Conservation (phyloP, 1,139 yeast genomes). For the Lodderomyces elongisporus region DNA sequence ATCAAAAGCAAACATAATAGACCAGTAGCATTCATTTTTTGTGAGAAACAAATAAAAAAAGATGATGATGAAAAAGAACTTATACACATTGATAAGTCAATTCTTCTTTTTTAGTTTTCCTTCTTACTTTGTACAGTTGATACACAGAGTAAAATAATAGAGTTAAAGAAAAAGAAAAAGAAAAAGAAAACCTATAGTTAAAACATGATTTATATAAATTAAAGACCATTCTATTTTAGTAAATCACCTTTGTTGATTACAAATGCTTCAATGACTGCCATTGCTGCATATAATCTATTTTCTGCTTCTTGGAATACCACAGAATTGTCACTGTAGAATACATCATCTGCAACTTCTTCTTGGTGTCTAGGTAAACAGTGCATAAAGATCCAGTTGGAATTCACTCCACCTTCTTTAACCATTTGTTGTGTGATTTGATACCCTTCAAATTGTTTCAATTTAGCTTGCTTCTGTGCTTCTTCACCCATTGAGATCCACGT, state of each 20-base stretch:
- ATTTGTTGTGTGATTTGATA: slow-evolving; percentile 75
- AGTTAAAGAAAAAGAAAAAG: too few species aligned
- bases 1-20: too few species aligned
- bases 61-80: too few species aligned
- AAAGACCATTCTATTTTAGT: slow-evolving; percentile 12
- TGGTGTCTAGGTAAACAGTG: slow-evolving; percentile 94
- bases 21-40: too few species aligned
- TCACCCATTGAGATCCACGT: slow-evolving; percentile 99
- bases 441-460: slow-evolving; percentile 76
- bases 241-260: slow-evolving; percentile 76
- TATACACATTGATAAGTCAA: too few species aligned
- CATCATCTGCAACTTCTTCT: slow-evolving; percentile 91
- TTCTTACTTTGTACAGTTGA: too few species aligned
- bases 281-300: slow-evolving; percentile 92
- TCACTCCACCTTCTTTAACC: slow-evolving; percentile 53
- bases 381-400: slow-evolving; percentile 80
- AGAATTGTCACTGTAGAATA: slow-evolving; percentile 78
- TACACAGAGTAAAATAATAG: too few species aligned
- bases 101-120: too few species aligned
- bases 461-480: slow-evolving; percentile 68
- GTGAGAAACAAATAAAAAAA: too few species aligned
- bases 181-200: too few species aligned
- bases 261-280: slow-evolving; percentile 87
- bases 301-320: slow-evolving; percentile 94
- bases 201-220: too few species aligned